A percentile compares a stretch with the other conserved stretches of the same genome.
Conservation (phyloP, 129 eudicot species). For the Rutidosis leptorrhynchoides region DNA sequence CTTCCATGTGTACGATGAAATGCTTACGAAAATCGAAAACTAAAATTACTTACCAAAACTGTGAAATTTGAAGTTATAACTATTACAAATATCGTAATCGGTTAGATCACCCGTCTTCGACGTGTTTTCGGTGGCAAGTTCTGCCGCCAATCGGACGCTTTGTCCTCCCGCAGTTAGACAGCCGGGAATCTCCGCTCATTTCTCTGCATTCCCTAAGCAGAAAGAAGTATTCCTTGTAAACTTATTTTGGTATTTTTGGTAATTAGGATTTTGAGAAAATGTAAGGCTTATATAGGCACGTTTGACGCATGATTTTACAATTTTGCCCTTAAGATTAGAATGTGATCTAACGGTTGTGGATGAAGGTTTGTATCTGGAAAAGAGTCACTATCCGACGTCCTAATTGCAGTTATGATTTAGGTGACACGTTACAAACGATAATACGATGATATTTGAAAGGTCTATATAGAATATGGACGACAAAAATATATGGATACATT, state of each 20-base stretch:
- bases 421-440: slow-evolving; percentile 22
- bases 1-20: slow-evolving; percentile 23
- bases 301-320: not conserved
- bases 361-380: slow-evolving; percentile 24
- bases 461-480: not conserved
- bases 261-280: not conserved
- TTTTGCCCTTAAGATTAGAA: slow-evolving; percentile 8
- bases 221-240: slow-evolving; percentile 1
- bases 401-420: slow-evolving; percentile 4
- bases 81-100: not conserved
- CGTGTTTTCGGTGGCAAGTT: slow-evolving; percentile 46
- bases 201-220: slow-evolving; percentile 44
- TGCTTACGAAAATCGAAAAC: slow-evolving; percentile 4
- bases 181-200: slow-evolving; percentile 37
- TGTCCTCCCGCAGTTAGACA: slow-evolving; percentile 32
- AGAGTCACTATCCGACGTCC: slow-evolving; percentile 12
- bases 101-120: slow-evolving; percentile 35
- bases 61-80: not conserved
- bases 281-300: slow-evolving; percentile 19
- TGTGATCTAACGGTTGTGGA: slow-evolving; percentile 28
- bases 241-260: not conserved
- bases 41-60: not conserved
- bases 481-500: not conserved
- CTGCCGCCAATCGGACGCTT: slow-evolving; percentile 37
- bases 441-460: slow-evolving; percentile 23